Conservation (phyloP, 108 stramenopile genomes). For the Nitzschia sp. region DNA sequence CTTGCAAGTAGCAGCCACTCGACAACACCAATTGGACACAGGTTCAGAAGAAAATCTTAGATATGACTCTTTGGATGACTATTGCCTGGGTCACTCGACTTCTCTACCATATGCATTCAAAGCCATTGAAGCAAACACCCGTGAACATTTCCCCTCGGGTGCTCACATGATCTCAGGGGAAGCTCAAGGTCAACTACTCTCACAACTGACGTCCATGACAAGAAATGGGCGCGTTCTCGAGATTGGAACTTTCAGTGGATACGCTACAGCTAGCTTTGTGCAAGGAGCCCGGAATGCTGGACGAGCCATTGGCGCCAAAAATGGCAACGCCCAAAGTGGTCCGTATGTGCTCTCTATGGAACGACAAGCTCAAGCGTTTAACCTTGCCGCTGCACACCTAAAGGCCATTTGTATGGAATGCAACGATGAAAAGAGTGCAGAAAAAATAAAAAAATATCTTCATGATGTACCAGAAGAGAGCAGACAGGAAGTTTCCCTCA, state of each 20-base stretch:
- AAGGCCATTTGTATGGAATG: slow-evolving; percentile 48
- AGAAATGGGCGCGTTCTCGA: slow-evolving; percentile 82
- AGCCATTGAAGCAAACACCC: slow-evolving; percentile 78
- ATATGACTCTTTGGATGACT: slow-evolving; percentile 70
- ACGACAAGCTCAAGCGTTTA: slow-evolving; percentile 68
- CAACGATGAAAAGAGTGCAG: slow-evolving; percentile 54
- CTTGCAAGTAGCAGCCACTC: slow-evolving; percentile 44
- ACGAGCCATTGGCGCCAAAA: slow-evolving; percentile 21
- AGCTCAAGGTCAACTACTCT: slow-evolving; percentile 77
- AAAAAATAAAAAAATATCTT: slow-evolving; percentile 46
- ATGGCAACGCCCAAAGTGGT: slow-evolving; percentile 45
- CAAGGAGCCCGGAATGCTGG: slow-evolving; percentile 69
- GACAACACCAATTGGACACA: background rate
- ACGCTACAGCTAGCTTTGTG: slow-evolving; percentile 85
- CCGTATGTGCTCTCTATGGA: slow-evolving; percentile 81
- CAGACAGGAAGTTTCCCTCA: slow-evolving; percentile 37
- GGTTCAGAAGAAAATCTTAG: slow-evolving; percentile 10
- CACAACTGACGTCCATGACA: slow-evolving; percentile 71
- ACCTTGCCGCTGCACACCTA: slow-evolving; percentile 71
- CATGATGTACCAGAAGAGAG: slow-evolving; percentile 23
- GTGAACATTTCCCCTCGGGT: slow-evolving; percentile 59
- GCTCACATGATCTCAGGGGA: slow-evolving; percentile 88
- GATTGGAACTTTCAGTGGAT: slow-evolving; percentile 92
- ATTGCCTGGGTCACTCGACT: slow-evolving; percentile 65
- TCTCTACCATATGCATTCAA: slow-evolving; percentile 53